Evolutionary conservation across 179 eudicot species (phyloP), one percentile per base, ranked within the genome.

Genomic region (Silene coronaria): DNA sequence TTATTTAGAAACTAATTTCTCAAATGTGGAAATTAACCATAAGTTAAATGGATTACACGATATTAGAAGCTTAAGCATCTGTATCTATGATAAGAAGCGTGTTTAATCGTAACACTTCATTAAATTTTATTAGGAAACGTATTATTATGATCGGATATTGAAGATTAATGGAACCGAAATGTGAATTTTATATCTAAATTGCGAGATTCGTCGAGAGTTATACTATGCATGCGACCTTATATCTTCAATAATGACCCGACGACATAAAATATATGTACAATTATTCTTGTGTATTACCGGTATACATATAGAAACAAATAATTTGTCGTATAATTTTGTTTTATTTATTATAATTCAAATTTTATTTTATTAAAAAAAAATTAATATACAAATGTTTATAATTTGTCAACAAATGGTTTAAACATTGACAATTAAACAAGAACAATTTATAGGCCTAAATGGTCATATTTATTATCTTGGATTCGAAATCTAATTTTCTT

Each of bases 241-340:
- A 12, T 51, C 57, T 14, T 51, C 57, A 14, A 12, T 61, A 24
- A 0, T 24, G 66, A 24, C 66, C 24, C 24, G 66, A 23, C 12
- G 0, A 24, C 6, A 14, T 21, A 61, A 4, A 61, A 61, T 21
- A 13, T 58, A 61, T 61, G 6, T 51, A 51, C 57, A 51, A 13
- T 51, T 61, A 13, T 51, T 24, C 34, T 22, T 61, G 30, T 3
- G 21, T 11, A 22, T 3, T 7, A 5, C 16, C 66, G 14, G 11
- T 1, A 61, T 19, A 59, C 4, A 68, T 68, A 68, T 68, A 42
- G 72, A 2, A 68, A 42, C 30, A 68, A 68, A 68, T 68, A 21
- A 67, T 11, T 17, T 32, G 0, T 0, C 51, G 22, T 2, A 19
- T 67, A 4, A 10, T 42, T 68, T 38, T 42, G 0, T 45, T 23